Percentiles rank a stretch among this genome's conserved stretches.
phyloP scores from a whole-genome alignment of 139 green algal species.

The Spirogloea muscicola region DNA sequence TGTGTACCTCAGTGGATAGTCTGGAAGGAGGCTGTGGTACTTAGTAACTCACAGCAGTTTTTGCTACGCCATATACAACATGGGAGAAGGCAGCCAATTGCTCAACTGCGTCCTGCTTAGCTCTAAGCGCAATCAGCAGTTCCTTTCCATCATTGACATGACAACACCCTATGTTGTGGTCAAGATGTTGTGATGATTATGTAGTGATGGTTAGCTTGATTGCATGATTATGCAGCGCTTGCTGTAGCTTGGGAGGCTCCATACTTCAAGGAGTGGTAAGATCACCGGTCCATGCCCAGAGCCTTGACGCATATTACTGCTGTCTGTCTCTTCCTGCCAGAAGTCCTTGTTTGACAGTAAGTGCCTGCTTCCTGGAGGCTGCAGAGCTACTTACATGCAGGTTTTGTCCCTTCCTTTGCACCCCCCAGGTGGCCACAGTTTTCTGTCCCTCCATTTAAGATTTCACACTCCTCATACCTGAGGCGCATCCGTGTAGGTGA shows the following conservation, averaged over 20 bases:
- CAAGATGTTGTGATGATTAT: too few relatives aligned
- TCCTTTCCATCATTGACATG: too few relatives aligned
- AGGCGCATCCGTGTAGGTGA: neutral
- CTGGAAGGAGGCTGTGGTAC: too few relatives aligned
- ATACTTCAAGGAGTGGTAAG: slow-evolving; percentile 39
- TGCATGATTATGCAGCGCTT: slow-evolving; percentile 19
- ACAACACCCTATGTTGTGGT: too few relatives aligned
- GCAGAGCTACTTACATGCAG: neutral
- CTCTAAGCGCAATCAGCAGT: too few relatives aligned
- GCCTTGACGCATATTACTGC: neutral
- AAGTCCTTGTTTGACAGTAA: neutral
- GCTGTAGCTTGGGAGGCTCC: slow-evolving; percentile 17
- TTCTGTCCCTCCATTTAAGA: slow-evolving; percentile 32
- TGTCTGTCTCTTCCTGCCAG: neutral
- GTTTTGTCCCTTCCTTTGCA: neutral
- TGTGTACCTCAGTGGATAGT: too few relatives aligned
- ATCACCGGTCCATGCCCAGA: neutral
- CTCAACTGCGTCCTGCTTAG: too few relatives aligned
- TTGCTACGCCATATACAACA: too few relatives aligned
- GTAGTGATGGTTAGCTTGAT: too few relatives aligned
- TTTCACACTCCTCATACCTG: slow-evolving; percentile 8
- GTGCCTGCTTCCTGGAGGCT: neutral
- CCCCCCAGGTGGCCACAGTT: slow-evolving; percentile 35
- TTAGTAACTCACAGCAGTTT: too few relatives aligned
- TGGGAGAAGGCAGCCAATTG: too few relatives aligned